A percentile compares a stretch with the other conserved stretches of the same genome.
These are phyloP conservation scores for Aspergillus sp. DNA, from an alignment of 2,329 filamentous ascomycete species.

Conservation along the genomic window DNA sequence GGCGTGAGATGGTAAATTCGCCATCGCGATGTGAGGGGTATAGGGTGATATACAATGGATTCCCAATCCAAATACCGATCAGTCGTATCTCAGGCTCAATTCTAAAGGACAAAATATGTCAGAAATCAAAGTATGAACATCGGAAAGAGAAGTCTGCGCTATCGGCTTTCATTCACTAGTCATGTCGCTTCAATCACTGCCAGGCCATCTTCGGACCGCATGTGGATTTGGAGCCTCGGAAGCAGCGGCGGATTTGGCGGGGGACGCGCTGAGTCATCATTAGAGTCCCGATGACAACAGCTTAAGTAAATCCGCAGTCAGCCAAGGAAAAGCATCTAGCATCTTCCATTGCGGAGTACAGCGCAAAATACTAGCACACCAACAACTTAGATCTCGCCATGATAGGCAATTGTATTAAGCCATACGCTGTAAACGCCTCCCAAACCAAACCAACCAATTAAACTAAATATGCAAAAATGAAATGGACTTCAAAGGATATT, in stretches of 20 bases:
- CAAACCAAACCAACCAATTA: not conserved
- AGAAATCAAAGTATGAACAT: not conserved
- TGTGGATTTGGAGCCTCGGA: conserved; percentile 17
- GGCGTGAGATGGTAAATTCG: conserved; percentile 56
- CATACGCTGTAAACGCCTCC: conserved; percentile 1
- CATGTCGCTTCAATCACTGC: not conserved
- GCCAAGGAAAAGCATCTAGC: conserved; percentile 4
- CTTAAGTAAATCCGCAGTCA: conserved; percentile 7
- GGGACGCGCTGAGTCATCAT: conserved; percentile 17
- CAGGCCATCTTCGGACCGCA: conserved; percentile 8
- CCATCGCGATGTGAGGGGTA: conserved; percentile 41
- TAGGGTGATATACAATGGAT: not conserved
- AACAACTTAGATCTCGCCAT: not conserved
- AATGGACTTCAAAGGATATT: not conserved
- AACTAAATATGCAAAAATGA: not conserved
- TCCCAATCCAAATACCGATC: not conserved
- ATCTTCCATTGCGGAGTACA: conserved; percentile 7
- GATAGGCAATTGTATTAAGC: not conserved
- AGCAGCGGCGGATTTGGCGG: conserved; percentile 16
- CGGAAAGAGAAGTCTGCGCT: not conserved
- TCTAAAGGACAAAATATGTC: too few relatives aligned
- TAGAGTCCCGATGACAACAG: conserved; percentile 2
- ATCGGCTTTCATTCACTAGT: not conserved
- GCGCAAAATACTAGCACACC: not conserved
- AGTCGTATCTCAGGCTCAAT: conserved; percentile 1